Base-by-base conservation (phyloP, 345 rosid species). In the Zanthoxylum bungeanum region DNA sequence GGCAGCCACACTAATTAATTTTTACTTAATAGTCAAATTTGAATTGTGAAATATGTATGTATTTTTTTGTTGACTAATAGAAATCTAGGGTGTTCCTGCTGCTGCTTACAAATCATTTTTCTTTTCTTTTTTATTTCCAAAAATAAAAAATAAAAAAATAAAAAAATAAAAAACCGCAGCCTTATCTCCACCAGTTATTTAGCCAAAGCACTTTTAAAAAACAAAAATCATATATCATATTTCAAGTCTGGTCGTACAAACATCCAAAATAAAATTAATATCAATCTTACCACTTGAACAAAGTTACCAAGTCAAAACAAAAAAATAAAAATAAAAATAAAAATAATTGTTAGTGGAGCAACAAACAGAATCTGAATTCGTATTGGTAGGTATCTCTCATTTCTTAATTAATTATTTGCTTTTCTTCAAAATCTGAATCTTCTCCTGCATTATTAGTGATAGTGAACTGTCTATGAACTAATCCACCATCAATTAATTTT, bases 391-490 rank as follows among this genome's bases (percentile, higher is more conserved):
- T 57, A 37, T 21, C 42, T 36, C 64, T 34, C 34, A 36, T 9
- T 4, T 60, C 64, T 36, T 42, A 42, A 4, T 55, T 56, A 14
- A 2, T 11, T 0, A 10, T 37, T 39, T 42, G 21, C 67, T 63
- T 42, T 17, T 17, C 7, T 42, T 25, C 6, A 12, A 39, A 10
- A 24, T 39, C 31, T 2, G 30, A 39, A 39, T 62, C 31, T 61
- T 62, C n/a, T 39, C 39, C 30, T 14, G 17, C 19, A 44, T 44
- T 44, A 16, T 56, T 19, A 2, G 21, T 58, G 31, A 3, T 58
- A 44, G 21, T 39, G 50, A 12, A 62, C 50, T 63, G 14, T 42
- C 52, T 25, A 46, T 63, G 33, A 63, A 63, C 52, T 42, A 63
- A 42, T 7, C 67, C 52, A 42, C 52, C 52, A 40, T 24, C 30